Percentiles rank a stretch among this genome's conserved stretches.
Conservation (phyloP, 805 yeast genomes). For the Spathaspora girioi region DNA sequence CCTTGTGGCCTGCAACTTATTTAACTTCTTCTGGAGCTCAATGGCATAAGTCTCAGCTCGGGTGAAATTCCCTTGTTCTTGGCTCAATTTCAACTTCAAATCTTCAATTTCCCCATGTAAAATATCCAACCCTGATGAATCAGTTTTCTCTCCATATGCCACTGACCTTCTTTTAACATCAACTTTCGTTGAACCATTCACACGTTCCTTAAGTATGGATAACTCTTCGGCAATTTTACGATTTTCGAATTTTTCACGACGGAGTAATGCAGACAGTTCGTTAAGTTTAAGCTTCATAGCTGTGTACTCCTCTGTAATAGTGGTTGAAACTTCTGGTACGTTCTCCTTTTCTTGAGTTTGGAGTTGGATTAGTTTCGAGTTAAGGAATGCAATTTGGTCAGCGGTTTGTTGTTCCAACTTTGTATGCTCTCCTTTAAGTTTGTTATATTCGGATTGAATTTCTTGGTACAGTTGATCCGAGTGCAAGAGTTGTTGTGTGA, state of each 20-base stretch:
- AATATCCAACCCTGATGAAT: conserved; percentile 10
- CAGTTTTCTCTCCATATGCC: conserved; percentile 29
- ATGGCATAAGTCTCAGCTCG: conserved; percentile 50
- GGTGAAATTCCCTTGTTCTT: conserved; percentile 47
- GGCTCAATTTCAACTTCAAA: conserved; percentile 45
- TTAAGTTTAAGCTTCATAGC: conserved; percentile 48
- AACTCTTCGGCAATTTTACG: conserved; percentile 53
- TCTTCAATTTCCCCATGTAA: conserved; percentile 44
- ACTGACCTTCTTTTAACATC: conserved; percentile 27
- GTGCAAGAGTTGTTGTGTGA: conserved; percentile 19
- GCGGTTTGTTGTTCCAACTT: background rate
- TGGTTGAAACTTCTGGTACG: conserved; percentile 9
- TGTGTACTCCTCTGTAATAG: conserved; percentile 41
- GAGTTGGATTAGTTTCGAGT: conserved; percentile 11
- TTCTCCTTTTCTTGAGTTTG: conserved; percentile 36
- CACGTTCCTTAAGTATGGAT: conserved; percentile 55
- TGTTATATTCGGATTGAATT: conserved; percentile 7
- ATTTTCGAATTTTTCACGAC: conserved; percentile 45
- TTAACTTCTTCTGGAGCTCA: conserved; percentile 40
- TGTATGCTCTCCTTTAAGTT: conserved; percentile 12
- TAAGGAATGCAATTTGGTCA: conserved; percentile 17
- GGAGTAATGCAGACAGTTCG: conserved; percentile 47
- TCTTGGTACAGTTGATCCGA: background rate
- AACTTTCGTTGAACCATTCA: conserved; percentile 44
- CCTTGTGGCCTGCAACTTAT: conserved; percentile 38